Base-by-base conservation (phyloP, 257 asterid genomes). In the Primulina huaijiensis region DNA sequence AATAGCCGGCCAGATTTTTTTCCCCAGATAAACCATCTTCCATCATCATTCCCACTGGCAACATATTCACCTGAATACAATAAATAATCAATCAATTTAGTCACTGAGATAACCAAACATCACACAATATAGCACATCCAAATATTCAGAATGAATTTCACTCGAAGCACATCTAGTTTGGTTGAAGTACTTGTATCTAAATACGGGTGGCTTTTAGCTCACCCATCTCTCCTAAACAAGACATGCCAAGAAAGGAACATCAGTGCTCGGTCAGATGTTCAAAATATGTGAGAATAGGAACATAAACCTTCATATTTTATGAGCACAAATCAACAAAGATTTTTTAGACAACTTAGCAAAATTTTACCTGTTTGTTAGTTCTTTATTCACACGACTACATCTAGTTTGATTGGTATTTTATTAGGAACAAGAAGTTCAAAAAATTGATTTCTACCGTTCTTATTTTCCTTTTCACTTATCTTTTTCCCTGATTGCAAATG, bases 1-100 rank as follows among this genome's bases (percentile, higher is more conserved):
- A 92, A 65, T 72, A 94, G 69, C 64, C 97, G 88, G 37, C 97
- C 99, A 73, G 96, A 86, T 80, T 65, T 87, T 71, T 88, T 94
- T 77, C 89, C 99, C 99, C 99, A 94, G 23, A 94, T 87, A 78
- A 92, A 91, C 98, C 97, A 94, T 80, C 93, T 82, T 55, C 99
- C 99, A 81, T 94, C 98, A 76, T 94, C 99, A 74, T 98, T 94
- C 79, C 99, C 99, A 72, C 98, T 84, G 55, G 99, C 95, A 61
- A 94, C 70, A 79, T 85, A 91, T 65, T 91, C 96, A 78, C 99
- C 99, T 94, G 89, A 66, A 73, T 72, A 72, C n/a, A 53, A 35
- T 40, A 8, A 40, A 58, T 46, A 40, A 79, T 35, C 17, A 61
- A 74, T 60, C 66, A 72, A 20, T 64, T 53, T 55, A 17, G 20